Conservation (phyloP, 1,284 basidiomycete species). For the Trichosporon sp. region DNA sequence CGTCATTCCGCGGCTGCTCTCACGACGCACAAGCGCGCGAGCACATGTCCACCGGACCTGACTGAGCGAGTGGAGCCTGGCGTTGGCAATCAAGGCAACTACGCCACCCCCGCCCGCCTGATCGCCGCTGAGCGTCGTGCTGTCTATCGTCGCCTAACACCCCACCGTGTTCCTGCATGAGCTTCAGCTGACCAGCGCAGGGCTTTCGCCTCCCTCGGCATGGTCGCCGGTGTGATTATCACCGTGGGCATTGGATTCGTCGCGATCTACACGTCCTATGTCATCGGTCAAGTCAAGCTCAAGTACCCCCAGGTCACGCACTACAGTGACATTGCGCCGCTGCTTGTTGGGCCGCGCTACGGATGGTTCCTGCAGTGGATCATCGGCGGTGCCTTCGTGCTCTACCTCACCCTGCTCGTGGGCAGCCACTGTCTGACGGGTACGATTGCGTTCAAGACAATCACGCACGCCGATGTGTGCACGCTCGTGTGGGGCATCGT, state of each 20-base stretch:
- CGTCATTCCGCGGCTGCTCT: background rate
- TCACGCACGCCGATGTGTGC: conserved; percentile 10
- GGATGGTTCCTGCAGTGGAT: conserved; percentile 1
- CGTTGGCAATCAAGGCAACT: background rate
- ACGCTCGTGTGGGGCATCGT: conserved; percentile 12
- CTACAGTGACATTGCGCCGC: conserved; percentile 14
- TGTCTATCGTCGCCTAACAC: background rate
- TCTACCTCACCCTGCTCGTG: conserved; percentile 15
- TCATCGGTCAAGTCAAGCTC: conserved; percentile 17
- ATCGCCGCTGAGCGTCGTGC: no score
- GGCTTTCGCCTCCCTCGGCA: conserved; percentile 14
- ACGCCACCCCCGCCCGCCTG: background rate
- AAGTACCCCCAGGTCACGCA: conserved; percentile 17
- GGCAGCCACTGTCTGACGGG: conserved; percentile 15
- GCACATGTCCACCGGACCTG: background rate
- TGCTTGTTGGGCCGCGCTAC: conserved; percentile 3
- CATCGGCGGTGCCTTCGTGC: conserved; percentile 6
- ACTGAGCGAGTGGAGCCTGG: background rate
- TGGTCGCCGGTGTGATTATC: conserved; percentile 14
- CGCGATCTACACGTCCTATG: conserved; percentile 16
- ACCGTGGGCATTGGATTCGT: conserved; percentile 12
- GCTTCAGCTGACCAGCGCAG: conserved; percentile 4
- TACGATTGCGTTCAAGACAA: conserved; percentile 14
- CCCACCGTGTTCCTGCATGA: background rate
- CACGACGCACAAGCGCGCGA: background rate